Evolutionary conservation across 2,329 filamentous ascomycete genomes (phyloP).

Genomic region (Huntiella bhutanensis): DNA sequence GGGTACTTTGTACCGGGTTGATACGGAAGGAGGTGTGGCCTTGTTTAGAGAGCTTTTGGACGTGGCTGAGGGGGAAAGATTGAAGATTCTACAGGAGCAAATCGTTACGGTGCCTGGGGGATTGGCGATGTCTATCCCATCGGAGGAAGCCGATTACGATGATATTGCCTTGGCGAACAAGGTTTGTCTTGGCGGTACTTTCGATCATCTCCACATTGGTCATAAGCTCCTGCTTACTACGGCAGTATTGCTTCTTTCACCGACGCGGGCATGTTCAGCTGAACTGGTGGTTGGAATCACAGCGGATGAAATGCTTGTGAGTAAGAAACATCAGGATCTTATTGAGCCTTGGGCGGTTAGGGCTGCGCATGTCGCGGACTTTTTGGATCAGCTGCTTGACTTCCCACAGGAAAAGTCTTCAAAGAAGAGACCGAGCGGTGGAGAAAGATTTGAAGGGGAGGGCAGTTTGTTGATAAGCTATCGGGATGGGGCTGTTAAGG

Average conservation of each 20-base stretch:
- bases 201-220: constrained; percentile 86
- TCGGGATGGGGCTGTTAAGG: constrained; percentile 37
- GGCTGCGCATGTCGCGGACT: constrained; percentile 48
- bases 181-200: constrained; percentile 79
- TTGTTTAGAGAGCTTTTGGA: constrained; percentile 32
- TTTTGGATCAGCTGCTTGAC: constrained; percentile 32
- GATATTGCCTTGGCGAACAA: no score
- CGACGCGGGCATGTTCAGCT: constrained; percentile 20
- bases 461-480: constrained; percentile 27
- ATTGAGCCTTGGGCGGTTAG: constrained; percentile 67
- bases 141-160: background rate
- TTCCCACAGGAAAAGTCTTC: constrained; percentile 9
- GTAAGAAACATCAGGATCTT: constrained; percentile 71
- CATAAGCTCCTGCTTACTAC: constrained; percentile 95
- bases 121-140: constrained; percentile 15
- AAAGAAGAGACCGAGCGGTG: no score
- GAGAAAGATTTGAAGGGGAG: constrained; percentile 2
- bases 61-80: constrained; percentile 25
- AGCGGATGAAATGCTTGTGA: constrained; percentile 64
- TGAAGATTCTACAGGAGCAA: constrained; percentile 29
- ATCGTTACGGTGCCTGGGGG: constrained; percentile 34
- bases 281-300: constrained; percentile 71
- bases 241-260: constrained; percentile 46
- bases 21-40: constrained; percentile 43
- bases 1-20: constrained; percentile 45